These are phyloP conservation scores for Pseudomicrostroma phylloplanum DNA, from an alignment of 1,284 basidiomycete species.

Conservation along the genomic window DNA sequence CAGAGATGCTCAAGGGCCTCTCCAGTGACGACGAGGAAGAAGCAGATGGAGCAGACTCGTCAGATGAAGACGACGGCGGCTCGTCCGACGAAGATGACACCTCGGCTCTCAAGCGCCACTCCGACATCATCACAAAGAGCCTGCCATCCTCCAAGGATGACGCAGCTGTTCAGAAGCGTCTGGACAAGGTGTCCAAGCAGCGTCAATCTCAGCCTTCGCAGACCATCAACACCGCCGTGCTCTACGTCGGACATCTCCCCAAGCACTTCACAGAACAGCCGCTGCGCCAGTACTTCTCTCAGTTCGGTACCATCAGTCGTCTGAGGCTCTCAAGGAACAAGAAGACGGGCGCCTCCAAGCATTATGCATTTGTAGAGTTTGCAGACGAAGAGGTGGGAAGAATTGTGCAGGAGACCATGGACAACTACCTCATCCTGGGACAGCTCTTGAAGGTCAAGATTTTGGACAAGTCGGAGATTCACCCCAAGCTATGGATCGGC, in stretches of 20 bases:
- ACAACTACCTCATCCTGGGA: conserved; percentile 93
- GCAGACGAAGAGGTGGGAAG: conserved; percentile 78
- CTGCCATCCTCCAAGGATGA: conserved; percentile 48
- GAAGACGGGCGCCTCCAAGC: conserved; percentile 91
- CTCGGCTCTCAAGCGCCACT: conserved; percentile 3
- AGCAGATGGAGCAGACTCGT: conserved; percentile 35
- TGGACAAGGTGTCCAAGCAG: conserved; percentile 31
- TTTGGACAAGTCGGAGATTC: conserved; percentile 73
- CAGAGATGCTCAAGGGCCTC: conserved; percentile 17
- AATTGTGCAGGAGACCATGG: conserved; percentile 97
- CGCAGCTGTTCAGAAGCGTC: conserved; percentile 29
- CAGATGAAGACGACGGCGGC: conserved; percentile 38
- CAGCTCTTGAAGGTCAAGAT: conserved; percentile 79
- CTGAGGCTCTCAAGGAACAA: conserved; percentile 87
- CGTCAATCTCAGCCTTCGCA: conserved; percentile 12
- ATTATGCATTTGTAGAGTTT: conserved; percentile 96
- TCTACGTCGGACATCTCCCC: conserved; percentile 84
- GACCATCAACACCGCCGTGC: conserved; percentile 63
- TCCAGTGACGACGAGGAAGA: conserved; percentile 14
- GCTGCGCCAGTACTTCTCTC: conserved; percentile 83
- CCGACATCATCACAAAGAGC: conserved; percentile 11
- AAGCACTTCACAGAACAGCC: conserved; percentile 96
- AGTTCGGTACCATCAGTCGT: conserved; percentile 87
- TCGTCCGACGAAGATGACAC: conserved; percentile 19
- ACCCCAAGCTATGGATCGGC: conserved; percentile 93